Evolutionary conservation across 371 early-diverging fungal species (phyloP), one percentile per base, ranked within the genome.

Genomic region (Lichtheimia ornata): DNA sequence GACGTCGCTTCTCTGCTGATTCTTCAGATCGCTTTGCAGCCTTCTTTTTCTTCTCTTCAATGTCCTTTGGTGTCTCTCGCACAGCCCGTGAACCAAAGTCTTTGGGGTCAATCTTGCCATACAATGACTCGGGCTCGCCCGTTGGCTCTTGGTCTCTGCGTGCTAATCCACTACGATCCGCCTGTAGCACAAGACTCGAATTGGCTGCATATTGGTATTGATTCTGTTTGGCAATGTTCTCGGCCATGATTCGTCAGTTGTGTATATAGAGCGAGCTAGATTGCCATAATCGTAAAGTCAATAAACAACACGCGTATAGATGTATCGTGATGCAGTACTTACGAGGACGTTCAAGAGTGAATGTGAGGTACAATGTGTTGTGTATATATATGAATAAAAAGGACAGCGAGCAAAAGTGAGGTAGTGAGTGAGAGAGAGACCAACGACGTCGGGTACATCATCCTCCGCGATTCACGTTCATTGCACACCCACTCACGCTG

Each of bases 81-180:
- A 82, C 76, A 5, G 94, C 95, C 17, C 91, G 80, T 51, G 86
- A 82, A 57, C 99, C 99, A 78, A 98, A 94, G 30, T 88, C 86
- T 67, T 88, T 90, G 9, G 88, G 84, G 71, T 93, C 85, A 17
- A 97, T 89, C 47, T 87, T 84, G 28, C 97, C 97, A 79, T 83
- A 88, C 30, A 98, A 79, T 4, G 96, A 83, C 70, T 95, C 97
- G 27, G 95, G 91, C 66, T 97, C 97, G n/a, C 97, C 97, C 22
- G 94, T 91, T 22, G 97, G 96, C 69, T 97, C 97, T 60, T 94
- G 84, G 81, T 91, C 93, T 56, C 97, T 84, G 25, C 95, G 90
- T 30, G 94, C 88, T 42, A 90, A 75, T 12, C 83, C 84, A 56
- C 92, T 85, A 25, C 98, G 85, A 71, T 95, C 93, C 18, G 93